Evolutionary conservation across 176 grass and related monocot genomes (phyloP).

Genomic region (Oryza punctata): DNA sequence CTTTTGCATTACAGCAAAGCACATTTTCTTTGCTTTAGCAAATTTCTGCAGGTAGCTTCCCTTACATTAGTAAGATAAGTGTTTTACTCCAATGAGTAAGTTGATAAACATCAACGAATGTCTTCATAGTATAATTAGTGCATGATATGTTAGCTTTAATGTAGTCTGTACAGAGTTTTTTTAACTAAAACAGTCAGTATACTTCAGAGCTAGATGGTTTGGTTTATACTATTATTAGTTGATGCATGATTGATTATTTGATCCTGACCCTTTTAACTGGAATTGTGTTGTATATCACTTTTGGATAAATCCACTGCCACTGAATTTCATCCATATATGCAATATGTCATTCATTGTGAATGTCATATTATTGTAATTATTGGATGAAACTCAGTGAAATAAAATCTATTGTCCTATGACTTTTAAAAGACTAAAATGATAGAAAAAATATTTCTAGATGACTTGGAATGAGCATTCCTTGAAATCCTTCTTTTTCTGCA

Average conservation of each 20-base stretch:
- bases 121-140: neutral
- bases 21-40: neutral
- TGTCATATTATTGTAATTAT: neutral
- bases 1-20: neutral
- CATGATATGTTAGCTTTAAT: neutral
- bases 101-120: neutral
- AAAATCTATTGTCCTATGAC: neutral
- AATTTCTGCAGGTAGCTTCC: neutral
- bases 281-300: neutral
- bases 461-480: slow-evolving; percentile 27
- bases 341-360: neutral
- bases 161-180: neutral
- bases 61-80: neutral
- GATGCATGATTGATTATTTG: neutral
- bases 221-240: slow-evolving; percentile 8
- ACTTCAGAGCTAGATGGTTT: slow-evolving; percentile 23
- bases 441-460: neutral
- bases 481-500: slow-evolving; percentile 30
- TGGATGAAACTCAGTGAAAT: neutral
- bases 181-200: slow-evolving; percentile 3
- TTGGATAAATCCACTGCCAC: neutral
- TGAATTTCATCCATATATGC: neutral
- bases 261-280: neutral
- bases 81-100: neutral
- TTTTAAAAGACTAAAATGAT: neutral